A percentile compares a stretch with the other conserved stretches of the same genome.
Evolutionary conservation across 1,284 basidiomycete species (phyloP).

Genomic region (Leucoagaricus sp.): DNA sequence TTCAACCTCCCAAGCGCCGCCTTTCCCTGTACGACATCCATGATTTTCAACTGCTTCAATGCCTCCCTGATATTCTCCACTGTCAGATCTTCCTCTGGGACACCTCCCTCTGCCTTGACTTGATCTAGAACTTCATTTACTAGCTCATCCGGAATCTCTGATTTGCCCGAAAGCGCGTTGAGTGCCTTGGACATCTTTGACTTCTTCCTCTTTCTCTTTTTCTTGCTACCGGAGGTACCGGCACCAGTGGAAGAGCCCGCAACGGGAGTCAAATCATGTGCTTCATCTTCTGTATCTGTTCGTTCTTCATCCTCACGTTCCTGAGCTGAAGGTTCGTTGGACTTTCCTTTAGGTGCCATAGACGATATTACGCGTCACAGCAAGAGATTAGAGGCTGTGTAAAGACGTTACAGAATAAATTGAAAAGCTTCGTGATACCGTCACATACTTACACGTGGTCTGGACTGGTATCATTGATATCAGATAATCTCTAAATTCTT

Average conservation of each 20-base stretch:
- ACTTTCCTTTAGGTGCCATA: constrained; percentile 15
- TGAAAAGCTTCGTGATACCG: background rate
- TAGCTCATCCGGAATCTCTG: constrained; percentile 57
- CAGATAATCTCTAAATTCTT: constrained; percentile 5
- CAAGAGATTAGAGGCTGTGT: background rate
- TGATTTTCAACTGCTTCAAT: constrained; percentile 69
- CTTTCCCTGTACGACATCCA: constrained; percentile 74
- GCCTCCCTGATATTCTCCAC: constrained; percentile 60
- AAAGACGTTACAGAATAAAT: background rate
- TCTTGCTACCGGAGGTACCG: constrained; percentile 40
- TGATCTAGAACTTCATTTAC: constrained; percentile 61
- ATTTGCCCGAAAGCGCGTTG: constrained; percentile 50
- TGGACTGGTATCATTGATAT: constrained; percentile 3
- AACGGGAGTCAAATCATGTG: constrained; percentile 16
- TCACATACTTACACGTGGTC: constrained; percentile 10
- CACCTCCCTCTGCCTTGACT: constrained; percentile 58
- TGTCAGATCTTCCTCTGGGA: constrained; percentile 50
- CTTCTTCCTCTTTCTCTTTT: constrained; percentile 74
- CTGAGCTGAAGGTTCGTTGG: constrained; percentile 14
- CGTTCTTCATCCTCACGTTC: constrained; percentile 21
- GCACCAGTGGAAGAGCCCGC: constrained; percentile 36
- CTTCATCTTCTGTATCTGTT: constrained; percentile 21
- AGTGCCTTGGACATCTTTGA: constrained; percentile 62
- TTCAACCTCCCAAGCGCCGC: constrained; percentile 67
- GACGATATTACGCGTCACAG: background rate